Conservation (phyloP, 208 protist genomes). For the Herpetomonas samuelpessoai region DNA sequence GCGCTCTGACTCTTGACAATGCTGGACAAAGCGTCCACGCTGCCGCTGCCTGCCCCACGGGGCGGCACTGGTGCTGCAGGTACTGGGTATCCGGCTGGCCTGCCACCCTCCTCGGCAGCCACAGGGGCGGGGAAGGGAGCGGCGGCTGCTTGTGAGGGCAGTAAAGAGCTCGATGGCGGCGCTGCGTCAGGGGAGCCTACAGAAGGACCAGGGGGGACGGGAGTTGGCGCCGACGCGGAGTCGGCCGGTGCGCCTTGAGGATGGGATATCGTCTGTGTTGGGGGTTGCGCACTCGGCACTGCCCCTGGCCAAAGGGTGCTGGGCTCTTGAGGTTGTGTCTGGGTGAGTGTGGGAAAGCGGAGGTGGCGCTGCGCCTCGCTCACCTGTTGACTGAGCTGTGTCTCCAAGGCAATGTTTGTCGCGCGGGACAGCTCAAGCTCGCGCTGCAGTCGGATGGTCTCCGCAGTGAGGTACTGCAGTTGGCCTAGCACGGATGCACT, state of each 20-base stretch:
- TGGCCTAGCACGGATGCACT: constrained; percentile 30
- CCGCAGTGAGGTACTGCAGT: constrained; percentile 57
- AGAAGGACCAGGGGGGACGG: neutral
- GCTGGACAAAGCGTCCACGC: constrained; percentile 33
- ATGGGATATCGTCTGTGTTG: neutral
- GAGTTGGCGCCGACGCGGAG: neutral
- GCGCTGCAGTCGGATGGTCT: constrained; percentile 59
- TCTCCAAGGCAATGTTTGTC: constrained; percentile 71
- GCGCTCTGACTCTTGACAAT: constrained; percentile 71
- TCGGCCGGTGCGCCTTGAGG: too few species aligned
- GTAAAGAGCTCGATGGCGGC: too few species aligned
- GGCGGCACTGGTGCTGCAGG: neutral
- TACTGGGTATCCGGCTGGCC: too few species aligned
- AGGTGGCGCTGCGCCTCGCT: constrained; percentile 29
- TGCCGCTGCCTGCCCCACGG: constrained; percentile 7
- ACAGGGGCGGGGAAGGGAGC: too few species aligned
- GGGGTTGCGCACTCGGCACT: neutral
- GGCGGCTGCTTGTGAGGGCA: too few species aligned
- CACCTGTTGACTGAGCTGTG: constrained; percentile 61
- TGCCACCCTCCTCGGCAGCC: too few species aligned
- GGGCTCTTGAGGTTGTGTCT: too few species aligned
- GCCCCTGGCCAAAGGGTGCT: too few species aligned
- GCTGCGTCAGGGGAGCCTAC: neutral
- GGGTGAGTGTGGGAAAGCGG: neutral
- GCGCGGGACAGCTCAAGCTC: constrained; percentile 61